Evolutionary conservation across 352 stramenopile species (phyloP), one percentile per base, ranked within the genome.

Genomic region (Phytophthora syringae): DNA sequence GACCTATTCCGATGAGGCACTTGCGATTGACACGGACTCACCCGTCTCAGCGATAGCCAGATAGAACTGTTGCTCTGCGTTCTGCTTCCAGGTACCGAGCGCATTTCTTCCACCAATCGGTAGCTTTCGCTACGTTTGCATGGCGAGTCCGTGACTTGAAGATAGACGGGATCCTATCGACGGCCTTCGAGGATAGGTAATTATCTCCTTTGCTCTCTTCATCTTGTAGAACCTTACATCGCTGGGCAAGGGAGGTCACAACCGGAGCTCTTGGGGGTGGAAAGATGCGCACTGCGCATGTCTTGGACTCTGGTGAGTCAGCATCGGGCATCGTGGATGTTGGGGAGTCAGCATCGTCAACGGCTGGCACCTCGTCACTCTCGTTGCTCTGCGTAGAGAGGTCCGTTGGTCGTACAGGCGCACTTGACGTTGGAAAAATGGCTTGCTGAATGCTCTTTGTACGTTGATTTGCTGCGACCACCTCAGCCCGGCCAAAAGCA

Each of bases 101-200:
- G 7, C 32, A 9, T n/a, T 39, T 39, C 9, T n/a, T 12, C 32
- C 47, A 59, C 58, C 47, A 52, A 10, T 40, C 34, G 4, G 36
- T 42, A 7, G 45, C 58, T 37, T 66, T 66, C n/a, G 18, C 27
- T 16, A 66, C 15, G 30, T 58, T 59, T 12, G 58, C 36, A 30
- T 57, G 22, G 2, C 47, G 34, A 2, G 48, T 45, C 13, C 30
- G 12, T 4, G 50, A 61, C 20, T 40, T 67, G 42, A 67, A 67
- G 18, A 61, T 61, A 11, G 36, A 11, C 28, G 40, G 60, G 21
- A 61, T 55, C 11, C 12, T n/a, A 15, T 60, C 22, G 12, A 66
- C 43, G 0, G 34, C 48, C n/a, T 54, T 54, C 13, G 48, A 39
- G 32, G 4, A 39, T n/a, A 39, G 32, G 9, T n/a, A 16, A 4